Base-by-base conservation (phyloP, 495 filamentous ascomycete species). In the Bombardia bombarda region DNA sequence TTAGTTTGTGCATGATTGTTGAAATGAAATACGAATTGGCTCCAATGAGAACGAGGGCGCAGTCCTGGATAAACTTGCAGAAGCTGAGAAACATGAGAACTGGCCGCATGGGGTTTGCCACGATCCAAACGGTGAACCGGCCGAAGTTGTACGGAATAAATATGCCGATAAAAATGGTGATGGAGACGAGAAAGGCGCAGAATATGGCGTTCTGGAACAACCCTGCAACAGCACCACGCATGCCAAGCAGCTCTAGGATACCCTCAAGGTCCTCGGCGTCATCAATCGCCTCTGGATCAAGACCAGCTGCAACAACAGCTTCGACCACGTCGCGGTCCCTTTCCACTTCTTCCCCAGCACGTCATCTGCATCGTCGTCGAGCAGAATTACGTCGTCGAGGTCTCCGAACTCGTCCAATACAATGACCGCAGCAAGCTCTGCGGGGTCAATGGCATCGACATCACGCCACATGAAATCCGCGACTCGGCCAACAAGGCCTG, bases 241-340 rank as follows among this genome's bases (percentile, higher is more conserved):
- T 92, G 37, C 92, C 92, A 25, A 99, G 82, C 9, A 99, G 75
- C 57, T 99, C 92, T 70, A 97, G 75, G 37, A 99, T 86, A 5
- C 92, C 92, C 59, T 99, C 92, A n/a, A 99, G 78, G 52, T 99
- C 92, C 62, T 99, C 92, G 8, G 83, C 87, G 50, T 94, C 89
- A 40, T 97, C 92, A 25, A 72, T 61, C 12, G 68, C 69, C 41
- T 74, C 70, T 10, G 62, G 62, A 34, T 73, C 69, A 2, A 73
- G 53, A 8, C 60, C 67, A 6, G 67, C 63, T 16, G 57, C 65
- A 5, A 52, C 61, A 4, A 62, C 68, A n/a, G 61, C 65, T 35
- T 66, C 66, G 8, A 57, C 61, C 1, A 49, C 62, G 7, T 64
- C 63, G 6, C 47, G 61, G 3, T 62, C 58, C 1, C 47, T 51